phyloP scores from a whole-genome alignment of 441 rosid species.

The Breynia disticha region DNA sequence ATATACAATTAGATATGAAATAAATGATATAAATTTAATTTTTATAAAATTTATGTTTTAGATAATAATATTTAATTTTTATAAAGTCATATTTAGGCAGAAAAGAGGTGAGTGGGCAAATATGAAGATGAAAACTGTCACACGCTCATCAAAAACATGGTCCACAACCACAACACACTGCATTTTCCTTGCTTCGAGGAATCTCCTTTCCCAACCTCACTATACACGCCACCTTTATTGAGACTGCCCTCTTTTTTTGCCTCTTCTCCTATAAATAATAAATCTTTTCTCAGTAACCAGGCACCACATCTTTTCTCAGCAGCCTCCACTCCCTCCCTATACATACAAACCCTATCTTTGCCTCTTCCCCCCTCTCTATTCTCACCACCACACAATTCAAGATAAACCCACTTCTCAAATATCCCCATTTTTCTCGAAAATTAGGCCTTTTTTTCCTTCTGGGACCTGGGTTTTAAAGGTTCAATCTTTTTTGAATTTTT shows the following conservation, averaged over 20 bases:
- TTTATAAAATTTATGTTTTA: too few species aligned
- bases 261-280: conserved; percentile 5
- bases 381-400: not conserved
- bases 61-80: too few species aligned
- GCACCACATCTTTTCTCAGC: not conserved
- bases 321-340: not conserved
- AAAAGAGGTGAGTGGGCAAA: not conserved
- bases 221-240: not conserved
- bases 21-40: too few species aligned
- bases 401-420: not conserved
- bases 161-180: not conserved
- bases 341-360: not conserved
- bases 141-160: not conserved
- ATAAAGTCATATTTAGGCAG: too few species aligned
- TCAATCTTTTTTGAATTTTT: too few species aligned
- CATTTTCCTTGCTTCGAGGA: conserved; percentile 9
- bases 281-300: not conserved
- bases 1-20: too few species aligned
- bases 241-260: too few species aligned
- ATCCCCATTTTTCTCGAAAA: not conserved
- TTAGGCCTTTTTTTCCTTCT: not conserved
- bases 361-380: not conserved
- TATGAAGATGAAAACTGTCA: not conserved
- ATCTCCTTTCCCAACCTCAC: not conserved
- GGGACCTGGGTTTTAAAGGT: too few species aligned